Evolutionary conservation across 495 filamentous ascomycete species (phyloP).

Genomic region (Massariosphaeria phaeospora): DNA sequence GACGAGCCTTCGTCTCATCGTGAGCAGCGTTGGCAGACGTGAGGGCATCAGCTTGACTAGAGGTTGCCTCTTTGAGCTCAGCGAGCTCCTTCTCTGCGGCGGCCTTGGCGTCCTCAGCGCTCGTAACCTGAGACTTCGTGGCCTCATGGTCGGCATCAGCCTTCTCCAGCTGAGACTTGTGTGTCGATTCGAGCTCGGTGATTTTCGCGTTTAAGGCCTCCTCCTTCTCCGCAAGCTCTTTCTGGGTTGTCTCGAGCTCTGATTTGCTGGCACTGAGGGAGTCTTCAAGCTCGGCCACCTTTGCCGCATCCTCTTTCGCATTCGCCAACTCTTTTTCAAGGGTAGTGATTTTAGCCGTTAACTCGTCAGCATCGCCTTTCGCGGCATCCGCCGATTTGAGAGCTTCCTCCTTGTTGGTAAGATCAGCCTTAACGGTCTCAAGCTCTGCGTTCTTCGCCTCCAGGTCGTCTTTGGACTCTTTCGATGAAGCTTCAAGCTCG

Average conservation of each 20-base stretch:
- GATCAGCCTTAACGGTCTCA: not conserved
- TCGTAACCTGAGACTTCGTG: conserved; percentile 6
- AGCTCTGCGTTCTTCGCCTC: conserved; percentile 9
- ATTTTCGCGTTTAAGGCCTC: not conserved
- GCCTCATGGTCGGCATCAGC: conserved; percentile 10
- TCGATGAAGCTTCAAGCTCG: conserved; percentile 8
- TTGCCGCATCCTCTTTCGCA: not conserved
- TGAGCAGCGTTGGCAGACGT: conserved; percentile 1
- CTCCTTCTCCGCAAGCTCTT: not conserved
- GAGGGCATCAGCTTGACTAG: conserved; percentile 5
- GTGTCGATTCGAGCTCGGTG: conserved; percentile 1
- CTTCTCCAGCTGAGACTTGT: conserved; percentile 12
- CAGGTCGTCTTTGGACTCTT: conserved; percentile 2
- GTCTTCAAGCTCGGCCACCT: conserved; percentile 10
- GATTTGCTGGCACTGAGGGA: not conserved
- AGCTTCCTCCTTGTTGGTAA: not conserved
- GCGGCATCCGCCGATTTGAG: conserved; percentile 2
- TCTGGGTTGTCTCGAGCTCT: not conserved
- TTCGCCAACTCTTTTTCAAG: no score
- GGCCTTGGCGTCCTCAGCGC: conserved; percentile 7
- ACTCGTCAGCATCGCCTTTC: conserved; percentile 9
- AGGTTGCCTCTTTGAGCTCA: not conserved
- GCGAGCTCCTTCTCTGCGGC: conserved; percentile 5
- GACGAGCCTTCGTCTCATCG: no score
- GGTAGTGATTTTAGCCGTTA: conserved; percentile 11